Evolutionary conservation across 495 filamentous ascomycete species (phyloP).

Genomic region (Bryoglossum gracile): DNA sequence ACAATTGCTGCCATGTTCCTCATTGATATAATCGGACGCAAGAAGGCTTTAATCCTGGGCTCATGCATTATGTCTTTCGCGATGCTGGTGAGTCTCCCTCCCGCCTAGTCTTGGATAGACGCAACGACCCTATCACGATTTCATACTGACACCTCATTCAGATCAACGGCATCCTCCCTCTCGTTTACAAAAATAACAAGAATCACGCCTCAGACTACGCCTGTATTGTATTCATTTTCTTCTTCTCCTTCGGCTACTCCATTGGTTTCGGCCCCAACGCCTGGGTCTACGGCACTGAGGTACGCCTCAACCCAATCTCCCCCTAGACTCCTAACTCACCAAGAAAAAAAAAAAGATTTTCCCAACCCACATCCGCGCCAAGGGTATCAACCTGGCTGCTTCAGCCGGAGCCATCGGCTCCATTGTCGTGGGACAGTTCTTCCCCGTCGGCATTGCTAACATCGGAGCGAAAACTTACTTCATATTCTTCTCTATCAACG

Average conservation of each 20-base stretch:
- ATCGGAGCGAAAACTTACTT: conserved; percentile 52
- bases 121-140: conserved; percentile 21
- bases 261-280: conserved; percentile 49
- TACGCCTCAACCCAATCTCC: conserved; percentile 18
- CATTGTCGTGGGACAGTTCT: conserved; percentile 42
- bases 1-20: conserved; percentile 62
- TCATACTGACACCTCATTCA: conserved; percentile 15
- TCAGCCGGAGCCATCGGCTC: conserved; percentile 40
- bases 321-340: background rate
- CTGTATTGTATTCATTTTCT: conserved; percentile 50
- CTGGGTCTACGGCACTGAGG: conserved; percentile 54
- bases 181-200: conserved; percentile 42
- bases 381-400: conserved; percentile 31
- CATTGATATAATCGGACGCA: conserved; percentile 53
- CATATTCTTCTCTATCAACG: conserved; percentile 49
- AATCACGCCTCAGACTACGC: conserved; percentile 42
- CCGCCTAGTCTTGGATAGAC: conserved; percentile 26
- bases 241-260: conserved; percentile 50
- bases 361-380: conserved; percentile 53
- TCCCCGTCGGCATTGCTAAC: conserved; percentile 44
- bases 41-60: conserved; percentile 47
- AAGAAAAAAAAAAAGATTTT: conserved; percentile 56
- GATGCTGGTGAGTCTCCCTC: conserved; percentile 30
- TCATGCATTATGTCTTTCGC: conserved; percentile 48
- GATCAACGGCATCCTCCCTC: conserved; percentile 47